Percentiles rank a stretch among this genome's conserved stretches.
These are phyloP conservation scores for Oehlia diaphana DNA, from an alignment of 192 early-diverging fungal species.

Conservation along the genomic window DNA sequence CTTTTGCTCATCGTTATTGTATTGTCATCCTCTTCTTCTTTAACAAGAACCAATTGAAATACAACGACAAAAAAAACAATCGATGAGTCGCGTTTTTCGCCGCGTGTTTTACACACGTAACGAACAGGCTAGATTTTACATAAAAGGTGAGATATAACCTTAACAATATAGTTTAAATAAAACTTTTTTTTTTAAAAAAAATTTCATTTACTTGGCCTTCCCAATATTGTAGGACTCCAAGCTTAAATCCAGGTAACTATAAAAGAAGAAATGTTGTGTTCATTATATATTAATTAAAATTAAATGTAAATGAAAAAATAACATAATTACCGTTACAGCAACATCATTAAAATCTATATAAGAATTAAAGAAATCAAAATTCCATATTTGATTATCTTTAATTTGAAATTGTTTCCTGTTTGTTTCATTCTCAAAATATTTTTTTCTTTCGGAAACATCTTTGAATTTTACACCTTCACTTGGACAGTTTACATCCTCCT, in stretches of 20 bases:
- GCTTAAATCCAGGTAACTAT: slow-evolving; percentile 48
- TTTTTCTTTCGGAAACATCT: slow-evolving; percentile 40
- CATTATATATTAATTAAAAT: not conserved
- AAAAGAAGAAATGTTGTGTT: slow-evolving; percentile 11
- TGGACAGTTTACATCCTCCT: slow-evolving; percentile 31
- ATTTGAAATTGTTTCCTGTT: slow-evolving; percentile 52
- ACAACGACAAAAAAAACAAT: slow-evolving; percentile 70
- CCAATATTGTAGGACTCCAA: slow-evolving; percentile 53
- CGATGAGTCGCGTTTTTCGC: slow-evolving; percentile 61
- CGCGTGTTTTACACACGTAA: slow-evolving; percentile 66
- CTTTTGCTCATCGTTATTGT: not conserved
- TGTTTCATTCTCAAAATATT: slow-evolving; percentile 53
- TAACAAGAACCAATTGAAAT: slow-evolving; percentile 49
- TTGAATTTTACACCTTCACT: not conserved
- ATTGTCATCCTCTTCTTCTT: slow-evolving; percentile 25
- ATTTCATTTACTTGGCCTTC: slow-evolving; percentile 63
- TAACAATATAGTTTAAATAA: slow-evolving; percentile 3
- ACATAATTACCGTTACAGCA: slow-evolving; percentile 15
- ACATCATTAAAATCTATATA: slow-evolving; percentile 53
- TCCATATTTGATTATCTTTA: slow-evolving; percentile 68
- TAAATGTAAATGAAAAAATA: not conserved
- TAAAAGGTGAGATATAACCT: slow-evolving; percentile 35
- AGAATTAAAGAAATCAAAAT: slow-evolving; percentile 67
- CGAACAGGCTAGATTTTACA: slow-evolving; percentile 67
- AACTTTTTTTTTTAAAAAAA: slow-evolving; percentile 23